Evolutionary conservation across 73 alveolate genomes (phyloP), one percentile per base, ranked within the genome.

Genomic region (Uronychia setigera): DNA sequence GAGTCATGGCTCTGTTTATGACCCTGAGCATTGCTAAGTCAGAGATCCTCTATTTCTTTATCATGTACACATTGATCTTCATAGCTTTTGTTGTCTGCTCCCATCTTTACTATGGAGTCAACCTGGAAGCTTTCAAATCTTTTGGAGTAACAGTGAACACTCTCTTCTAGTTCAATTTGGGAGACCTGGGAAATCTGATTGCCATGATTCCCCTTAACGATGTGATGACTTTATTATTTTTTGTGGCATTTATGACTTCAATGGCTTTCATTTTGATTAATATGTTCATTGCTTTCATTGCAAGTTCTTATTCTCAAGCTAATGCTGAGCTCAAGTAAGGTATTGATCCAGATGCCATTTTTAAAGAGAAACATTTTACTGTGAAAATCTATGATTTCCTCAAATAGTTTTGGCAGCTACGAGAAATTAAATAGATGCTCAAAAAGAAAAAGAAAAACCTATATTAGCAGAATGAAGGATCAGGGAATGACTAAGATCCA

Each of bases 31-130:
- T 57, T 32, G 95, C 97, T 26, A 74, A 90, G 59, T 67, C 89
- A 25, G 97, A 93, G 74, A 93, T 90, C 60, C 46, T 93, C 81
- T 93, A 89, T 81, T 93, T 90, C 91, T 85, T 90, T 31, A 78
- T 85, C 82, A 75, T 93, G 85, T 86, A 89, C 88, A 32, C 89
- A 60, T 35, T 93, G 75, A 90, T 93, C 85, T 90, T 93, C 87
- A 59, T 89, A 31, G 82, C 93, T 0, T 93, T 93, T 67, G 94
- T 92, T 33, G 87, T 92, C 5, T 57, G 88, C 75, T 79, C 87
- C 77, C 95, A 93, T 76, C 78, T 93, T 1, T 88, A 88, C 60
- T 93, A 89, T 67, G 97, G 97, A 31, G 93, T 89, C n/a, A 86
- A 85, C 25, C 86, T 89, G 0, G 88, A 76, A 0, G 35, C 74